These are phyloP conservation scores for Suillus occidentalis DNA, from an alignment of 768 basidiomycete genomes.

Conservation along the genomic window DNA sequence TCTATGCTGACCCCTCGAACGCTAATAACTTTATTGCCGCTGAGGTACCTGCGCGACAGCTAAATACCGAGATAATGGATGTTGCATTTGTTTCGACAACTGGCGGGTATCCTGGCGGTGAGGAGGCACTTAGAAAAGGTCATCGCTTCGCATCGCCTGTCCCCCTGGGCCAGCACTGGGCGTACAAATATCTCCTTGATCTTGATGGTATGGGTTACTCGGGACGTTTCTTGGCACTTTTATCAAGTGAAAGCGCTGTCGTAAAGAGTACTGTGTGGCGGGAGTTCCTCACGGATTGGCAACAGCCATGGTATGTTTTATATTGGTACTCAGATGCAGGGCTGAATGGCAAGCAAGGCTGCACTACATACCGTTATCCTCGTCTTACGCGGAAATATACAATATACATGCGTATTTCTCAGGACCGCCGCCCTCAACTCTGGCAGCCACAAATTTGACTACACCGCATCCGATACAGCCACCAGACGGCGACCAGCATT, in stretches of 20 bases:
- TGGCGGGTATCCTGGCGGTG: conserved; percentile 76
- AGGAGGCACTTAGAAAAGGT: conserved; percentile 57
- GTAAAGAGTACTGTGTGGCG: conserved; percentile 90
- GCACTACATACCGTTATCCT: conserved; percentile 91
- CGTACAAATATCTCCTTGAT: conserved; percentile 90
- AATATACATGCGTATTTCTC: conserved; percentile 94
- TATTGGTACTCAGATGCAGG: not conserved
- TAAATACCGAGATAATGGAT: conserved; percentile 87
- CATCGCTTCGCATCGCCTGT: conserved; percentile 77
- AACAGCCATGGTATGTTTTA: conserved; percentile 75
- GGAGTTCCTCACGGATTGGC: conserved; percentile 90
- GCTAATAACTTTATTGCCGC: conserved; percentile 61
- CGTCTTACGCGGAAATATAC: conserved; percentile 88
- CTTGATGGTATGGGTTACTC: conserved; percentile 96
- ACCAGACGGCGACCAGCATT: conserved; percentile 65
- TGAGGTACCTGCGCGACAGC: conserved; percentile 51
- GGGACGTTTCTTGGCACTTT: conserved; percentile 81
- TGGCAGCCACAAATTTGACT: conserved; percentile 54
- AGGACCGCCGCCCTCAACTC: conserved; percentile 65
- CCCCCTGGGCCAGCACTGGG: conserved; percentile 84
- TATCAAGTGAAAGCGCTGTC: conserved; percentile 86
- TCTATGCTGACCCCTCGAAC: conserved; percentile 66
- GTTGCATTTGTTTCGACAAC: conserved; percentile 81
- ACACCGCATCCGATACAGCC: conserved; percentile 29
- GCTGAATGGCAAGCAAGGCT: conserved; percentile 55